These are phyloP conservation scores for Cercospora citrullina DNA, from an alignment of 2,329 filamentous ascomycete genomes.

Conservation along the genomic window DNA sequence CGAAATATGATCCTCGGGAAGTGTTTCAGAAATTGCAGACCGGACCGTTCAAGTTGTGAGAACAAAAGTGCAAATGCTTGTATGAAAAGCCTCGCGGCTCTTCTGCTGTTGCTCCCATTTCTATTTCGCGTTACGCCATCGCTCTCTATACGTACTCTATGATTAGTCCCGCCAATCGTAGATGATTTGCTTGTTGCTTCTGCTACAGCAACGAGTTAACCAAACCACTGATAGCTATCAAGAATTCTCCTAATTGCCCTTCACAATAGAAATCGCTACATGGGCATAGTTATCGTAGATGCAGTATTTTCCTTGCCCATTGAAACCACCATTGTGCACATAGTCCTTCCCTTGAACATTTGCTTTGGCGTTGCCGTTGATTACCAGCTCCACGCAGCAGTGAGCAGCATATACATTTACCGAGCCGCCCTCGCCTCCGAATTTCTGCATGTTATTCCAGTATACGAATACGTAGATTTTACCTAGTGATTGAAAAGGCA, in stretches of 20 bases:
- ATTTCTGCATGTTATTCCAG: background rate
- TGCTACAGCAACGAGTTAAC: background rate
- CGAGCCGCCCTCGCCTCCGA: background rate
- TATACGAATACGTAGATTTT: background rate
- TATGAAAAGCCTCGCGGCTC: background rate
- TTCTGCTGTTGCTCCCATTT: background rate
- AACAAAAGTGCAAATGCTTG: background rate
- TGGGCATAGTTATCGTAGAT: background rate
- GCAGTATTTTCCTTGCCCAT: background rate
- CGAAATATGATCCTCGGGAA: conserved; percentile 17
- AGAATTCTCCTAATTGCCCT: background rate
- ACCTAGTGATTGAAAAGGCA: background rate
- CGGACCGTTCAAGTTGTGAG: conserved; percentile 13
- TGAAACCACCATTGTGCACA: background rate
- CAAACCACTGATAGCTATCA: background rate
- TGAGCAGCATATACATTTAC: background rate
- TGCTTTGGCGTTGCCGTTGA: background rate
- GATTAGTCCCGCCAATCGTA: background rate
- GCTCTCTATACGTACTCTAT: background rate
- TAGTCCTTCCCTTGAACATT: background rate
- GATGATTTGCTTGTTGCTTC: background rate
- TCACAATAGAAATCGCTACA: background rate
- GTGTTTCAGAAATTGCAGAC: conserved; percentile 13
- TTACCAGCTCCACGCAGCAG: background rate
- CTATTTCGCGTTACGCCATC: background rate